Conservation (phyloP, 176 grass and related monocot genomes). For the Echinochloa phyllopogon region DNA sequence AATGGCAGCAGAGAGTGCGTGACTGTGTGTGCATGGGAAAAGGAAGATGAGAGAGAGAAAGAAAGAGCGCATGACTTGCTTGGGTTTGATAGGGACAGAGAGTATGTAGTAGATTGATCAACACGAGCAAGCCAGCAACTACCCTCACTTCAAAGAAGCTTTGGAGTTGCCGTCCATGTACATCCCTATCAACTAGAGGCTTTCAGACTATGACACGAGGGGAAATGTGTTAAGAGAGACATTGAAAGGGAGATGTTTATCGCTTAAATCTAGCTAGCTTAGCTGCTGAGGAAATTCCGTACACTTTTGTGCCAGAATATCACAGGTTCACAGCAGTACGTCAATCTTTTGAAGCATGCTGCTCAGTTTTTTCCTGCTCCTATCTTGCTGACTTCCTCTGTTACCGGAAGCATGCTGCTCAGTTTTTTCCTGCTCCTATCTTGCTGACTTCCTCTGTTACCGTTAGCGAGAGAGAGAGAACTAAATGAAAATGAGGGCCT, state of each 20-base stretch:
- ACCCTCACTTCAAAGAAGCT: constrained; percentile 36
- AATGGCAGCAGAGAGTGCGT: constrained; percentile 25
- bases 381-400: background rate
- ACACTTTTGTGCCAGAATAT: background rate
- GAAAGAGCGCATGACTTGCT: background rate
- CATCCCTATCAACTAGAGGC: constrained; percentile 31
- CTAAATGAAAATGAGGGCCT: constrained; percentile 22
- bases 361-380: background rate
- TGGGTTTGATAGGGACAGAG: background rate
- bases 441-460: constrained; percentile 23
- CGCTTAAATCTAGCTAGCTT: constrained; percentile 15
- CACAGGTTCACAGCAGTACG: background rate
- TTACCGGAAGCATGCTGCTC: constrained; percentile 17
- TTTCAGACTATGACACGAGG: constrained; percentile 41
- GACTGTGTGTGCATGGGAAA: constrained; percentile 27
- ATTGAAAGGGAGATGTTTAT: background rate
- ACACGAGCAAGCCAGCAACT: background rate
- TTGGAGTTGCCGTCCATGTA: constrained; percentile 26
- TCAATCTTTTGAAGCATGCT: constrained; percentile 13
- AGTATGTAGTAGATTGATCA: constrained; percentile 3
- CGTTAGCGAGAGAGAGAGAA: constrained; percentile 16
- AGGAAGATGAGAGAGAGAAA: constrained; percentile 14
- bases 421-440: background rate
- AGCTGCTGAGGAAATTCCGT: constrained; percentile 10
- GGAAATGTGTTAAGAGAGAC: background rate